Evolutionary conservation across 345 rosid genomes (phyloP).

Genomic region (Trapa incisa): DNA sequence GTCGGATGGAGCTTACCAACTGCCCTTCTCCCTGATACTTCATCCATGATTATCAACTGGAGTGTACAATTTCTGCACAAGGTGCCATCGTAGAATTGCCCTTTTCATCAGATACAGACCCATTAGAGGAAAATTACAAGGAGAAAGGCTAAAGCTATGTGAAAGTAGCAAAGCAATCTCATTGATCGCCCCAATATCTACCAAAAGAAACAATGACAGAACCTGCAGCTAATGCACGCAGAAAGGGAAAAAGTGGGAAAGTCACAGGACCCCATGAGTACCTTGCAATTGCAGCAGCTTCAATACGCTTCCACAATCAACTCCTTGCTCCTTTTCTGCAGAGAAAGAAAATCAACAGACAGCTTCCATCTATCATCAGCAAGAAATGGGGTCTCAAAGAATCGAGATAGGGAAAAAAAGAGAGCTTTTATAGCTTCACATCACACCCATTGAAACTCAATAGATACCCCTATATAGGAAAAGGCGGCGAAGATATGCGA

Average conservation of each 20-base stretch:
- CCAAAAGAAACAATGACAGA: background rate
- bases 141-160: background rate
- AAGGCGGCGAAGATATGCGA: background rate
- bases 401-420: background rate
- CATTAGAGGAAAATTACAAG: background rate
- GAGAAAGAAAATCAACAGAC: conserved; percentile 2
- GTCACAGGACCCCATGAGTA: background rate
- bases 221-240: background rate
- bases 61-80: conserved; percentile 23
- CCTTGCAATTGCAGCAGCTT: background rate
- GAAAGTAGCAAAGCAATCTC: background rate
- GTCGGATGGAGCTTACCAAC: conserved; percentile 27
- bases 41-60: conserved; percentile 43
- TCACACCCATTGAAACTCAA: background rate
- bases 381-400: background rate
- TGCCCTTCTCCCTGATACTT: conserved; percentile 54
- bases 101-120: background rate
- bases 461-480: background rate
- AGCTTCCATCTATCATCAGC: background rate
- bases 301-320: background rate
- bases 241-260: background rate
- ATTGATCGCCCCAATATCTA: background rate
- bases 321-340: background rate
- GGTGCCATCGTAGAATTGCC: background rate
- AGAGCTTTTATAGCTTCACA: background rate